Percentiles rank a stretch among this genome's conserved stretches.
Conservation (phyloP, 768 basidiomycete species). For the Cystofilobasidium ferigula region DNA sequence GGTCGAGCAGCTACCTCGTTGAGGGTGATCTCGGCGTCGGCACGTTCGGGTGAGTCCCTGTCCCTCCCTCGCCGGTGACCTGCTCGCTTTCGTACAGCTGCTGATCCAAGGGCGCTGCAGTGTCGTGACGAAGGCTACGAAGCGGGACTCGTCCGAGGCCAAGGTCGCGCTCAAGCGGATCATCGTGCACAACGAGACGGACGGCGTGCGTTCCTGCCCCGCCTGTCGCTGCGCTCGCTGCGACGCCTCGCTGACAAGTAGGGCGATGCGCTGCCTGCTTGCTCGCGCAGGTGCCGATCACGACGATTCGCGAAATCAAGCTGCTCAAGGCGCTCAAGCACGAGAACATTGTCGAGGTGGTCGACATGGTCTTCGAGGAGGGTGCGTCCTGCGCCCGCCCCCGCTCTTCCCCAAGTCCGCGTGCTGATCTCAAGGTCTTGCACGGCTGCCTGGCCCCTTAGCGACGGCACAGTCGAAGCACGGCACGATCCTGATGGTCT, state of each 20-base stretch:
- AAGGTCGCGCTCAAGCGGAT: slow-evolving; percentile 83
- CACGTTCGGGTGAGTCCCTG: slow-evolving; percentile 71
- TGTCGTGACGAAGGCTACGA: slow-evolving; percentile 81
- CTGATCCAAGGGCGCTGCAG: slow-evolving; percentile 40
- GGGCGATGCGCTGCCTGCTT: not conserved
- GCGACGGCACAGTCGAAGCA: slow-evolving; percentile 55
- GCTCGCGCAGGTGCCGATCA: slow-evolving; percentile 61
- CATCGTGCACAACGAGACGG: slow-evolving; percentile 90
- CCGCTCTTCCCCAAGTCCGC: not conserved
- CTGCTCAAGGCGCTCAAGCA: slow-evolving; percentile 84
- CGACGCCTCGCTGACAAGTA: not conserved
- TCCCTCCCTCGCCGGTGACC: not conserved
- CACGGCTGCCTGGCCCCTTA: not conserved
- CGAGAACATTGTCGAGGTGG: slow-evolving; percentile 68
- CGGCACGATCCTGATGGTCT: slow-evolving; percentile 91
- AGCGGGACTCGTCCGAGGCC: slow-evolving; percentile 47
- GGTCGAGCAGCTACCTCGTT: slow-evolving; percentile 62
- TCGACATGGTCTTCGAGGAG: slow-evolving; percentile 76
- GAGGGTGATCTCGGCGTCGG: slow-evolving; percentile 89
- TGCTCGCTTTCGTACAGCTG: slow-evolving; percentile 23
- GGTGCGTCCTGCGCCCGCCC: slow-evolving; percentile 29
- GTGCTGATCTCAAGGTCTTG: not conserved
- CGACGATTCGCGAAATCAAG: slow-evolving; percentile 91
- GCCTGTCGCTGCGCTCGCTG: not conserved
- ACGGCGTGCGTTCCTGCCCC: slow-evolving; percentile 52